Percentiles rank a stretch among this genome's conserved stretches.
These are phyloP conservation scores for Plenodomus biglobosus DNA, from an alignment of 2,329 filamentous ascomycete species.

Conservation along the genomic window DNA sequence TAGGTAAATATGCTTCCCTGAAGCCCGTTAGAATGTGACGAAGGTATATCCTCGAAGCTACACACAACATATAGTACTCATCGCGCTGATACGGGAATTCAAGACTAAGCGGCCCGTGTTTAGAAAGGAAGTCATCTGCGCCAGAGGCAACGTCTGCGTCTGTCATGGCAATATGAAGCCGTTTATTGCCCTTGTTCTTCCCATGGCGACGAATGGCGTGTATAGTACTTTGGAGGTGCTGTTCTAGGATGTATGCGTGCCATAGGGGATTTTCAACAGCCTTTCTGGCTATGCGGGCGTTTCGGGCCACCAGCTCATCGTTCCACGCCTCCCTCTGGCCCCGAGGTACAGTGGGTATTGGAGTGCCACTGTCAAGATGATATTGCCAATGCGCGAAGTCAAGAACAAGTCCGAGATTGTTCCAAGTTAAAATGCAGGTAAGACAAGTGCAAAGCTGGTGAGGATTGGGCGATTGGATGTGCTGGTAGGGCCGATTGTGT, in stretches of 20 bases:
- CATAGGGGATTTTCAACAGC: conserved; percentile 54
- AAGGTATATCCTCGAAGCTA: conserved; percentile 8
- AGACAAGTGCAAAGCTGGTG: conserved; percentile 58
- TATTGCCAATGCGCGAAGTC: conserved; percentile 61
- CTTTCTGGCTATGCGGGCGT: conserved; percentile 50
- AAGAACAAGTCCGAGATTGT: conserved; percentile 55
- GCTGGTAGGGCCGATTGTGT: conserved; percentile 56
- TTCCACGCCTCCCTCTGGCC: conserved; percentile 57
- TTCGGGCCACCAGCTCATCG: conserved; percentile 45
- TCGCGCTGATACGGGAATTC: conserved; percentile 60
- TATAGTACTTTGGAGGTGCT: conserved; percentile 52
- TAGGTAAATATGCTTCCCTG: conserved; percentile 57
- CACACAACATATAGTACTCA: conserved; percentile 58
- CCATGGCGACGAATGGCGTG: conserved; percentile 52
- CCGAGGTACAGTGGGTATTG: conserved; percentile 56
- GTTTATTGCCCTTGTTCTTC: conserved; percentile 53
- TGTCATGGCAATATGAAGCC: conserved; percentile 52
- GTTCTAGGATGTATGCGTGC: conserved; percentile 54
- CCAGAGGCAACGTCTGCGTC: conserved; percentile 49
- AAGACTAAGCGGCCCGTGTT: conserved; percentile 54
- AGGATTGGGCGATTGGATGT: conserved; percentile 53
- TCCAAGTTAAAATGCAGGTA: conserved; percentile 60
- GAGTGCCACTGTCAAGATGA: conserved; percentile 54
- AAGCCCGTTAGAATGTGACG: background rate
- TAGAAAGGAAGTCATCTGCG: conserved; percentile 55